Evolutionary conservation across 495 filamentous ascomycete genomes (phyloP), one percentile per base, ranked within the genome.

Genomic region (Cercophora scortea): DNA sequence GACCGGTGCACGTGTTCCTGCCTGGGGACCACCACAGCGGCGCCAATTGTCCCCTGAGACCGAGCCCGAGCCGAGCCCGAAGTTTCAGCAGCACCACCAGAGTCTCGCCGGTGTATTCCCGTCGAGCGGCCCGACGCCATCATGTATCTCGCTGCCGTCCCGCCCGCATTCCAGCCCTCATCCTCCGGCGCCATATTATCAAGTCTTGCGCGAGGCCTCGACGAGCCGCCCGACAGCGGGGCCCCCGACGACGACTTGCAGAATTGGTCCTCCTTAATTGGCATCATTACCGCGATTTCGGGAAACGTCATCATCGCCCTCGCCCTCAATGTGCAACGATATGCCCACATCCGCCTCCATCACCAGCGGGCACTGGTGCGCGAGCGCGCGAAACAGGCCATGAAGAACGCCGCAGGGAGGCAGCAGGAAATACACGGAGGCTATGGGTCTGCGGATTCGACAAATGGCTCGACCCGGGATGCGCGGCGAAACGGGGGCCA

Each of bases 291-390:
- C 1, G 92, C 93, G 39, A 90, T 98, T 63, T 74, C 80, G 45
- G 93, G 93, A 35, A 97, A 96, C 65, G 76, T 96, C 35, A 74
- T 98, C 49, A 97, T 98, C 38, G 94, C 91, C 5, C 78, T 97
- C 49, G 93, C 93, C 12, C 86, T 98, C 51, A 98, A 98, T 58
- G 89, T 93, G 44, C 93, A 97, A 66, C 88, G 94, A 48, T 96
- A 96, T 65, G 90, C 91, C 15, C 93, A 98, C 64, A 88, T 93
- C 50, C 79, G 86, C 38, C 78, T 97, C 47, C 71, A 78, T 47
- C 62, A 71, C 34, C 64, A 66, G 45, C 64, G 62, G 13, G 46
- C 61, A 16, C 62, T 66, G 44, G 56, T 64, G 16, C 59, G 67
- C 47, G 76, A 80, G 66, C 79, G 75, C 47, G 80, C 82, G 34